Conservation (phyloP, 176 grass and related monocot genomes). For the Melocanna baccifera region DNA sequence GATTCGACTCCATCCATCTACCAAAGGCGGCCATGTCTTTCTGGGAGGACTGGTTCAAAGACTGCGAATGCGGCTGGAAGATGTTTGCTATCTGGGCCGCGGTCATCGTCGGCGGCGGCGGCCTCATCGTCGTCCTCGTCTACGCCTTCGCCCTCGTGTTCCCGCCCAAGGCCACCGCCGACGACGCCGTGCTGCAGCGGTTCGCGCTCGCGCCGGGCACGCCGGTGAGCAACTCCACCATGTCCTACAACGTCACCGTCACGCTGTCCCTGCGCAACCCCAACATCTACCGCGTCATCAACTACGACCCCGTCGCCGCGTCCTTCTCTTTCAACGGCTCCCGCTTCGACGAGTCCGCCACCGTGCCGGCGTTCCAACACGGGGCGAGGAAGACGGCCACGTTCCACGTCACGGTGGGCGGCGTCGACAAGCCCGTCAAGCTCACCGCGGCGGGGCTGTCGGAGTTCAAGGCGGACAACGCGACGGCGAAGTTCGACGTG, state of each 20-base stretch:
- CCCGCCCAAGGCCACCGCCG: slow-evolving; percentile 39
- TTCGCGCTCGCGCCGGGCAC: slow-evolving; percentile 4
- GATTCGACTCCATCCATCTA: not conserved
- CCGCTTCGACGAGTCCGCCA: slow-evolving; percentile 44
- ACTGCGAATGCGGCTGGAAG: not conserved
- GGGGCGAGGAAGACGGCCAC: slow-evolving; percentile 21
- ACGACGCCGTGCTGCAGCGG: slow-evolving; percentile 39
- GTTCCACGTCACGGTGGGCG: slow-evolving; percentile 20
- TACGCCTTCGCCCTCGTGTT: slow-evolving; percentile 43
- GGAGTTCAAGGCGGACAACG: slow-evolving; percentile 26
- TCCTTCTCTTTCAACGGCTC: slow-evolving; percentile 42
- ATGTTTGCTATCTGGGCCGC: not conserved
- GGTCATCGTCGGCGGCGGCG: not conserved
- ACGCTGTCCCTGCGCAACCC: slow-evolving; percentile 44
- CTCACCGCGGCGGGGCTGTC: not conserved
- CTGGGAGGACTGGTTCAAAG: not conserved
- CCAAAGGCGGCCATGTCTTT: slow-evolving; percentile 3
- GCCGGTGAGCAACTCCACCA: not conserved
- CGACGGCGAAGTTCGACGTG: slow-evolving; percentile 21
- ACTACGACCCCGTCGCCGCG: not conserved
- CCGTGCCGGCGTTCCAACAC: not conserved
- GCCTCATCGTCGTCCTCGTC: slow-evolving; percentile 28
- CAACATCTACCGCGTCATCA: slow-evolving; percentile 41
- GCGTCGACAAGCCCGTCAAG: slow-evolving; percentile 4
- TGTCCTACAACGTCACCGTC: slow-evolving; percentile 35